These are phyloP conservation scores for Medicago arabica DNA, from an alignment of 306 rosid genomes.

Conservation along the genomic window DNA sequence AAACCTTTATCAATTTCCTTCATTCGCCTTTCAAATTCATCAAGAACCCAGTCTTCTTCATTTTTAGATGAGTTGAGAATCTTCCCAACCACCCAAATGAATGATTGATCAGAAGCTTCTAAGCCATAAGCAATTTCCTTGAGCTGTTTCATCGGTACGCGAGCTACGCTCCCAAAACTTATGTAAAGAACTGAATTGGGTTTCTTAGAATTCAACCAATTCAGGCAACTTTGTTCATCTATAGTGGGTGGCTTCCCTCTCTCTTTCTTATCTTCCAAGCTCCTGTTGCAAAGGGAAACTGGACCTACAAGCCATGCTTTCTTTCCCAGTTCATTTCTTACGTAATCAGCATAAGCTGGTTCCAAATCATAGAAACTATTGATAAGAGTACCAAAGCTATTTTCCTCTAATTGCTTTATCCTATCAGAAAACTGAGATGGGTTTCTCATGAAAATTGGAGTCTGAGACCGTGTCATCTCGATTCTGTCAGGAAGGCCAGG, in stretches of 20 bases:
- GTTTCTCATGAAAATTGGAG: conserved; percentile 47
- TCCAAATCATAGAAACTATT: conserved; percentile 70
- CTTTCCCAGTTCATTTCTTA: conserved; percentile 41
- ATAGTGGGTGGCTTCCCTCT: conserved; percentile 55
- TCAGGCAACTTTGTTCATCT: conserved; percentile 54
- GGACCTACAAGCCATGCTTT: conserved; percentile 69
- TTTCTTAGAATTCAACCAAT: conserved; percentile 59
- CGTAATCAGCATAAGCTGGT: conserved; percentile 53
- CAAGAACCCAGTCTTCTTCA: conserved; percentile 37
- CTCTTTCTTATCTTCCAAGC: conserved; percentile 45
- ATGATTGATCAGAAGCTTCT: conserved; percentile 56
- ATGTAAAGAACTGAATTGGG: conserved; percentile 64
- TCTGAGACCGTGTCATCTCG: conserved; percentile 57
- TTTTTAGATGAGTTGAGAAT: conserved; percentile 5
- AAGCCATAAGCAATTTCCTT: conserved; percentile 66
- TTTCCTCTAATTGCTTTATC: conserved; percentile 38
- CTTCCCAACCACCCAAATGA: conserved; percentile 74
- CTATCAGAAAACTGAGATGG: conserved; percentile 23
- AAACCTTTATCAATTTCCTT: conserved; percentile 54
- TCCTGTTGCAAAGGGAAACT: conserved; percentile 58
- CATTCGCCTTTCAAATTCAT: conserved; percentile 60
- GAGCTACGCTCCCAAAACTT: conserved; percentile 62
- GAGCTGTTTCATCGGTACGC: conserved; percentile 47
- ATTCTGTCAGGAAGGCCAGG: conserved; percentile 58
- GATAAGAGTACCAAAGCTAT: conserved; percentile 52